Base-by-base conservation (phyloP, 2,329 filamentous ascomycete species). In the Seiridium unicorne region DNA sequence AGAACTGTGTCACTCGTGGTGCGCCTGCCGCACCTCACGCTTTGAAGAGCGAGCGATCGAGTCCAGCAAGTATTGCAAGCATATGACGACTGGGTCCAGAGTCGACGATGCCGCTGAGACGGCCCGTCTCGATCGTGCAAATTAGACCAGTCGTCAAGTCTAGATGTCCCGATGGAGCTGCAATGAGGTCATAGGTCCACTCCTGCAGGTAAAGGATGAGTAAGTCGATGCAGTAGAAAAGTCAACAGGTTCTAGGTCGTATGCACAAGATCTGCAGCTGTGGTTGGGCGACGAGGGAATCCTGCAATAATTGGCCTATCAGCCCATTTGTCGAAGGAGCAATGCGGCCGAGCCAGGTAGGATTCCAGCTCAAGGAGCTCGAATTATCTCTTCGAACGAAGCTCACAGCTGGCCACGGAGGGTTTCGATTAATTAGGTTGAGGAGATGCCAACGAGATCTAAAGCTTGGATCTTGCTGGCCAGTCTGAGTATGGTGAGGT, bases 181-280 rank as follows among this genome's bases (percentile, higher is more conserved):
- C 36, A 34, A 55, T 61, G 60, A 61, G 60, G 60, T 61, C 60
- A 61, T 61, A 42, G 60, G 51, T 51, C 60, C 60, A 61, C 60
- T 42, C 42, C 11, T 53, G 48, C 46, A 54, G 60, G 49, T 40
- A 46, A 49, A 60, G 49, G 48, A 10, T 53, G 38, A 44, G 18
- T 49, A 32, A 49, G 35, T 42, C 10, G 56, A 35, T 47, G 34
- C 31, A 51, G 56, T 42, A 48, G 34, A 34, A 18, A 8, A 42
- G n/a, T 42, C 55, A 47, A 44, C 31, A 42, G 26, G 42, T 47
- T 57, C 42, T 57, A 55, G 55, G 44, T 47, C 32, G 40, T 55
- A 42, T 55, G 53, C 53, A 42, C 31, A 57, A 46, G 13, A 57
- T 38, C 46, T 57, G 55, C 55, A 57, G 40, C 13, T 32, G 42